phyloP scores from a whole-genome alignment of 805 yeast genomes.

The Hemisphaericaspora nanyangensis region DNA sequence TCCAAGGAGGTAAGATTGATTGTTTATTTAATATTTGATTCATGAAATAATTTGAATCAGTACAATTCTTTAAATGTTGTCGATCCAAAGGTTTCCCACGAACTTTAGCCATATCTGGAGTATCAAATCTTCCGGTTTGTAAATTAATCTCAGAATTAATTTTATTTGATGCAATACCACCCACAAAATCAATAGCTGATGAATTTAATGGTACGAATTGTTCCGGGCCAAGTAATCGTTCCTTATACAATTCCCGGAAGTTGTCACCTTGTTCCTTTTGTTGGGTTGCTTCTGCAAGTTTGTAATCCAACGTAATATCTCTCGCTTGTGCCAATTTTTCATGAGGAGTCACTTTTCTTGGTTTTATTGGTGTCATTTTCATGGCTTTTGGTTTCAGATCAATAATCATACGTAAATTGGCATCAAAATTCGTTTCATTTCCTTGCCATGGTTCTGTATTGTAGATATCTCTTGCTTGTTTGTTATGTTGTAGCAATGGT shows the following conservation, averaged over 20 bases:
- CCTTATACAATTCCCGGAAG: constrained; percentile 60
- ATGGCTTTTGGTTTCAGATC: constrained; percentile 24
- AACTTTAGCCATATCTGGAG: constrained; percentile 40
- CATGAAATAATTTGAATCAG: constrained; percentile 66
- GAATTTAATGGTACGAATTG: constrained; percentile 40
- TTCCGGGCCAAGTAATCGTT: constrained; percentile 57
- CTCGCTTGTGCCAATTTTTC: constrained; percentile 54
- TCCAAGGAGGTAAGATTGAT: constrained; percentile 87
- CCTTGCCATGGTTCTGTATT: constrained; percentile 31
- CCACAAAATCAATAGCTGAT: constrained; percentile 48
- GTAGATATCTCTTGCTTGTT: constrained; percentile 27
- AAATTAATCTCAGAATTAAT: constrained; percentile 66
- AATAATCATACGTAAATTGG: constrained; percentile 28
- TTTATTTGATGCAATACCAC: constrained; percentile 67
- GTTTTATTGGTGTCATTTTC: constrained; percentile 11
- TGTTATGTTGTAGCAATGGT: constrained; percentile 20
- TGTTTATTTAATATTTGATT: constrained; percentile 74
- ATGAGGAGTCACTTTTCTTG: constrained; percentile 9
- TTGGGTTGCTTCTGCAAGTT: constrained; percentile 22
- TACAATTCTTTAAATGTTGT: constrained; percentile 56
- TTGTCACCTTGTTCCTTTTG: constrained; percentile 37
- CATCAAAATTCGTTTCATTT: constrained; percentile 21
- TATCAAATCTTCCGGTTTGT: constrained; percentile 64
- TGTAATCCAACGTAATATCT: constrained; percentile 64
- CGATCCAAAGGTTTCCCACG: constrained; percentile 60